Evolutionary conservation across 441 rosid species (phyloP).

Genomic region (Gossypium davidsonii): DNA sequence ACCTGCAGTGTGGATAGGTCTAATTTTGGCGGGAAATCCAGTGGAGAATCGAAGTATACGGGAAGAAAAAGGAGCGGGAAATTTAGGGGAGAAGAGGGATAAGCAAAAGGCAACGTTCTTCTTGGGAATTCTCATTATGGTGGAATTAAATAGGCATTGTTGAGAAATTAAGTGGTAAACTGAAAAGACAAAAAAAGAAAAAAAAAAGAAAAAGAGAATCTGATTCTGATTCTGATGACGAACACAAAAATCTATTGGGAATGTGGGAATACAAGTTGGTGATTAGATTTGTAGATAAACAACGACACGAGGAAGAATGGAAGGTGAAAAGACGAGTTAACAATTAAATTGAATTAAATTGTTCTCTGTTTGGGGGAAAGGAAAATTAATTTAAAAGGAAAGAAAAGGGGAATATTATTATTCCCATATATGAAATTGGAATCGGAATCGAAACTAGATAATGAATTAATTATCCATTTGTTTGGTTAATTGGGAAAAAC

Average conservation of each 20-base stretch:
- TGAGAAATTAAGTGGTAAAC: slow-evolving; percentile 7
- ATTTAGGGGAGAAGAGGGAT: slow-evolving; percentile 34
- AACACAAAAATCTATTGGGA: neutral
- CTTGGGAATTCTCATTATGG: slow-evolving; percentile 47
- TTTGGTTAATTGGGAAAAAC: neutral
- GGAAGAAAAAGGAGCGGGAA: slow-evolving; percentile 20
- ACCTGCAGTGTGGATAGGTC: slow-evolving; percentile 34
- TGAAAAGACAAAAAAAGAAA: neutral
- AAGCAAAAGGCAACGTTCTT: slow-evolving; percentile 36
- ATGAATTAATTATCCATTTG: neutral
- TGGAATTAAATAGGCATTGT: slow-evolving; percentile 42
- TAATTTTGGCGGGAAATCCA: slow-evolving; percentile 13
- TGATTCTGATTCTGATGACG: neutral
- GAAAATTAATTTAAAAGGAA: neutral
- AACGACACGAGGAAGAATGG: neutral
- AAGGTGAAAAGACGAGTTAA: neutral
- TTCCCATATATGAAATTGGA: slow-evolving; percentile 5
- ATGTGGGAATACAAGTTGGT: slow-evolving; percentile 22
- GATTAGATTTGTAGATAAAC: neutral
- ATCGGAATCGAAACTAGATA: neutral
- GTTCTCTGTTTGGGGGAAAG: slow-evolving; percentile 1
- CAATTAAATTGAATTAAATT: neutral
- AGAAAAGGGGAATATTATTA: neutral
- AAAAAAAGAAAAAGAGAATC: neutral
- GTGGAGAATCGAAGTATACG: slow-evolving; percentile 12